A percentile compares a stretch with the other conserved stretches of the same genome.
phyloP scores from a whole-genome alignment of 306 rosid genomes.

The Cicer arietinum region DNA sequence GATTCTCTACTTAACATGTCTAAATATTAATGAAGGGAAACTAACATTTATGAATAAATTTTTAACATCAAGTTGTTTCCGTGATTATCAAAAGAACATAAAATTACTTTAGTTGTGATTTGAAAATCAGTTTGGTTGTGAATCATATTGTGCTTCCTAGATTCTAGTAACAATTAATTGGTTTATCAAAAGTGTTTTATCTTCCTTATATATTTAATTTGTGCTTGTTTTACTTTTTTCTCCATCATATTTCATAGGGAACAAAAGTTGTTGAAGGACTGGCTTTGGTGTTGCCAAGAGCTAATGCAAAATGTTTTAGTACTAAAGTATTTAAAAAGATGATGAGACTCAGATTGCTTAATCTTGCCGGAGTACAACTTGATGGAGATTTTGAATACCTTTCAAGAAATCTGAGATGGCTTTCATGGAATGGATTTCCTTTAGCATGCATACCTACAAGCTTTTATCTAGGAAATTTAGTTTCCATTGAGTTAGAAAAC shows the following conservation, averaged over 20 bases:
- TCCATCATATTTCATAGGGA: not conserved
- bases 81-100: too few relatives aligned
- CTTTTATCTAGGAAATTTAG: not conserved
- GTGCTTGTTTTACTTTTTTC: too few relatives aligned
- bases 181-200: not conserved
- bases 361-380: conserved; percentile 11
- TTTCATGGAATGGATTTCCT: not conserved
- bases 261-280: not conserved
- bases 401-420: not conserved
- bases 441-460: not conserved
- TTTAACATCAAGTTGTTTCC: too few relatives aligned
- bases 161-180: too few relatives aligned
- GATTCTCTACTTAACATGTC: too few relatives aligned
- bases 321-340: conserved; percentile 6
- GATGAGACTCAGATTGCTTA: conserved; percentile 26
- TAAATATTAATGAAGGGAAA: too few relatives aligned
- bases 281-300: not conserved
- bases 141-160: too few relatives aligned
- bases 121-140: too few relatives aligned
- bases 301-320: not conserved
- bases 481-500: conserved; percentile 7
- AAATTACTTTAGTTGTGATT: too few relatives aligned
- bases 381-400: not conserved
- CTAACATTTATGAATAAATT: too few relatives aligned
- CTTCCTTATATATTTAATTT: not conserved